Conservation (phyloP, 2,329 filamentous ascomycete species). For the Knoxdaviesia capensis region DNA sequence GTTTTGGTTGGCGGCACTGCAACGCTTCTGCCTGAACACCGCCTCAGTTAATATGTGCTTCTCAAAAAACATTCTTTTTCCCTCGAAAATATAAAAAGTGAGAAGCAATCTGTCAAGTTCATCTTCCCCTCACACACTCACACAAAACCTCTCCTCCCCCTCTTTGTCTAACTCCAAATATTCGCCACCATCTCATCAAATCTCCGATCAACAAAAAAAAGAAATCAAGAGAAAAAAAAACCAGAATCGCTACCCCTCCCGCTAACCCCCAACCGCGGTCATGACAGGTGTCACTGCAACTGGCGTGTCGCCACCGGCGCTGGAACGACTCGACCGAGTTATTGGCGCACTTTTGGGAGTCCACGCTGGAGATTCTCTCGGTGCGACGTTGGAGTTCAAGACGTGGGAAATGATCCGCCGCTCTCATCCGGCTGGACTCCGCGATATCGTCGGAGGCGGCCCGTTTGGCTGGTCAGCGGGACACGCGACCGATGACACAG, state of each 20-base stretch:
- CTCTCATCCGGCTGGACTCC: constrained; percentile 16
- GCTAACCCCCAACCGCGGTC: neutral
- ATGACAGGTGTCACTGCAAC: neutral
- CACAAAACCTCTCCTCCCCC: too few species aligned
- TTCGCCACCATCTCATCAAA: neutral
- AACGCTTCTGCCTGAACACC: too few species aligned
- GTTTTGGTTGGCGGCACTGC: too few species aligned
- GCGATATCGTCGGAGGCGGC: constrained; percentile 23
- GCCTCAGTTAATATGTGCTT: too few species aligned
- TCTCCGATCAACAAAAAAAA: neutral
- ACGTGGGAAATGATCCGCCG: constrained; percentile 13
- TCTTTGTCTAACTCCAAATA: neutral
- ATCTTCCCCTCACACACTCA: too few species aligned
- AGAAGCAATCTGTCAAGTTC: too few species aligned
- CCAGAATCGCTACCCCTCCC: neutral
- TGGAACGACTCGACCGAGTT: constrained; percentile 4
- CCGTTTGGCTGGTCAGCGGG: constrained; percentile 20
- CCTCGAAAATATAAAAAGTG: too few species aligned
- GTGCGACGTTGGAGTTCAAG: constrained; percentile 23
- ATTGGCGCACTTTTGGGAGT: constrained; percentile 24
- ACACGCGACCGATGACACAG: constrained; percentile 26
- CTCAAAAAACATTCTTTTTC: too few species aligned
- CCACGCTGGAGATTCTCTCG: constrained; percentile 25
- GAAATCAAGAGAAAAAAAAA: neutral
- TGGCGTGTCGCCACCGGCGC: neutral